Evolutionary conservation across 805 yeast species (phyloP).

Genomic region (Saturnispora mendoncae): DNA sequence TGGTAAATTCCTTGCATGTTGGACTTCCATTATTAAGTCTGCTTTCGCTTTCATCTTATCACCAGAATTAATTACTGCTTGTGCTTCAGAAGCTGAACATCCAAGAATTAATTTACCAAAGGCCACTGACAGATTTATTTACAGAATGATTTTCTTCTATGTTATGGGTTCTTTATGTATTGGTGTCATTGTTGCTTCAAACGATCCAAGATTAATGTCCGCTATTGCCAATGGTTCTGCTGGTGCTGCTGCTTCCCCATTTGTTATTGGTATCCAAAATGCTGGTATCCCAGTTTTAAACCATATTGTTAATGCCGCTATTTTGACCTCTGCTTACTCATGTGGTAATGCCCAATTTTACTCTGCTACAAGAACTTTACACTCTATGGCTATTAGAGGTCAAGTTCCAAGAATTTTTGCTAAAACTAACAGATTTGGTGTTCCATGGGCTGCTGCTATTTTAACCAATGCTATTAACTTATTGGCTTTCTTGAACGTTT

Average conservation of each 20-base stretch:
- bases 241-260: conserved; percentile 59
- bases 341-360: conserved; percentile 38
- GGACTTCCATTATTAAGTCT: conserved; percentile 53
- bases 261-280: conserved; percentile 53
- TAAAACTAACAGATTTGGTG: conserved; percentile 40
- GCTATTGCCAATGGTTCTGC: conserved; percentile 37
- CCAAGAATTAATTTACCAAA: conserved; percentile 55
- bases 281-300: conserved; percentile 52
- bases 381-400: conserved; percentile 33
- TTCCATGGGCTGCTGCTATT: conserved; percentile 44
- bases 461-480: conserved; percentile 33
- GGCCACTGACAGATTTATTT: conserved; percentile 52
- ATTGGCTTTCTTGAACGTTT: conserved; percentile 46
- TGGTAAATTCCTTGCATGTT: conserved; percentile 55
- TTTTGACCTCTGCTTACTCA: conserved; percentile 50
- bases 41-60: conserved; percentile 59
- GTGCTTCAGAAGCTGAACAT: conserved; percentile 50
- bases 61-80: conserved; percentile 49
- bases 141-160: conserved; percentile 55
- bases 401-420: conserved; percentile 32
- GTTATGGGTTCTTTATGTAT: conserved; percentile 46
- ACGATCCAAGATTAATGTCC: conserved; percentile 38
- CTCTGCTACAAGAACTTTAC: conserved; percentile 35
- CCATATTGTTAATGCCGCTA: conserved; percentile 54
- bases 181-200: conserved; percentile 51